Percentiles rank a stretch among this genome's conserved stretches.
phyloP scores from a whole-genome alignment of 75 land plant genomes.

The Selaginella moellendorffii region DNA sequence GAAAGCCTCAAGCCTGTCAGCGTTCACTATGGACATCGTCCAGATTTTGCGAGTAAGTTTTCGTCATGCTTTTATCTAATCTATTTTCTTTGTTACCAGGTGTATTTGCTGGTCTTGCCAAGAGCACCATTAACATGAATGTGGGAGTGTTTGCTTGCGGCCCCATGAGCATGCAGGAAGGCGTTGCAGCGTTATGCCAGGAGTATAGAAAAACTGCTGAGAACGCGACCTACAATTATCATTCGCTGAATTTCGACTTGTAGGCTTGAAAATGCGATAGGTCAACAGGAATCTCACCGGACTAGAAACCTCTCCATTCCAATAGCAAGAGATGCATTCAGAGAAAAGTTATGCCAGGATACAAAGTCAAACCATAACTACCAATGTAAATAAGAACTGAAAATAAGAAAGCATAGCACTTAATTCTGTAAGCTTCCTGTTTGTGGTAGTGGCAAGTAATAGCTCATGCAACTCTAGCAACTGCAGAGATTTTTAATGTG shows the following conservation, averaged over 20 bases:
- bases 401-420: no score
- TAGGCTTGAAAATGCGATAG: no score
- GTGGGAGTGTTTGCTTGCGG: slow-evolving; percentile 72
- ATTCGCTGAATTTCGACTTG: slow-evolving; percentile 76
- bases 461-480: no score
- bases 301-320: no score
- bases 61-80: background rate
- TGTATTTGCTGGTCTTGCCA: slow-evolving; percentile 29
- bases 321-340: no score
- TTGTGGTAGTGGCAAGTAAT: no score
- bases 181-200: slow-evolving; percentile 63
- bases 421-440: no score
- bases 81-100: slow-evolving; percentile 27
- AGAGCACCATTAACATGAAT: slow-evolving; percentile 30
- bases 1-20: slow-evolving; percentile 19
- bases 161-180: slow-evolving; percentile 49
- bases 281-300: no score
- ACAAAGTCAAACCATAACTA: no score
- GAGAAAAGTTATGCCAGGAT: no score
- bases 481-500: no score
- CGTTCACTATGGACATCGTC: slow-evolving; percentile 50
- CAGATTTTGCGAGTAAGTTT: slow-evolving; percentile 51
- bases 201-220: slow-evolving; percentile 32
- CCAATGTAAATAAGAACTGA: no score
- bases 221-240: slow-evolving; percentile 37